phyloP scores from a whole-genome alignment of 2,329 filamentous ascomycete genomes.

The Cercospora berteroae region DNA sequence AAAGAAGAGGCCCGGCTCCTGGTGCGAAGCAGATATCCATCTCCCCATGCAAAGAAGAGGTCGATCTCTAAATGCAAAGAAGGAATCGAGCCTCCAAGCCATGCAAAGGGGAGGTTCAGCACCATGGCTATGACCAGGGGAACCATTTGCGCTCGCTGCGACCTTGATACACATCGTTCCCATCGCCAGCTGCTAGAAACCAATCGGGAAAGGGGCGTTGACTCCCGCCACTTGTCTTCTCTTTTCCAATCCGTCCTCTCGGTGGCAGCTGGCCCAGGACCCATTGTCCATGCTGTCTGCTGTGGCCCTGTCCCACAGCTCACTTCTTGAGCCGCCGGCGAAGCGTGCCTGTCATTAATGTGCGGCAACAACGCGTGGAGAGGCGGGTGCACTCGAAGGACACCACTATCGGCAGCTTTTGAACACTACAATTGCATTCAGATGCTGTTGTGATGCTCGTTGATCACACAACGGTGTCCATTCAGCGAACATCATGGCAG shows the following conservation, averaged over 20 bases:
- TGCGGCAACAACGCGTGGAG: background rate
- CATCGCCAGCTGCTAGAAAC: background rate
- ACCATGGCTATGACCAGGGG: background rate
- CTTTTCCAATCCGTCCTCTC: slow-evolving; percentile 2
- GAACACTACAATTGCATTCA: background rate
- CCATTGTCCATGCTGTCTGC: background rate
- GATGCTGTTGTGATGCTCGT: background rate
- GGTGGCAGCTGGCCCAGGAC: background rate
- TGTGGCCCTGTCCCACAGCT: background rate
- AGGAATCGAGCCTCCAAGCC: too few species aligned
- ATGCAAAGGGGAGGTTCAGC: background rate
- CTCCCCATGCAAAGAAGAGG: background rate
- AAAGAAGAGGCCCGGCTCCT: background rate
- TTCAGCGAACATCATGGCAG: background rate
- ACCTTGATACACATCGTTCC: background rate
- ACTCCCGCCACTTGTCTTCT: slow-evolving; percentile 4
- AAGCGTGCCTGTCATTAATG: background rate
- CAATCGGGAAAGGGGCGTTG: slow-evolving; percentile 5
- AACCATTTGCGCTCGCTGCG: background rate
- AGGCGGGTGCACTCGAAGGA: background rate
- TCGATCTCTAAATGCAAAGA: background rate
- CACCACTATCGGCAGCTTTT: background rate
- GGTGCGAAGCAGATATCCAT: background rate
- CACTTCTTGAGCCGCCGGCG: background rate
- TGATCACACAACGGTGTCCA: background rate